These are phyloP conservation scores for Pseudozyma tsukubaensis DNA, from an alignment of 1,284 basidiomycete species.

Conservation along the genomic window DNA sequence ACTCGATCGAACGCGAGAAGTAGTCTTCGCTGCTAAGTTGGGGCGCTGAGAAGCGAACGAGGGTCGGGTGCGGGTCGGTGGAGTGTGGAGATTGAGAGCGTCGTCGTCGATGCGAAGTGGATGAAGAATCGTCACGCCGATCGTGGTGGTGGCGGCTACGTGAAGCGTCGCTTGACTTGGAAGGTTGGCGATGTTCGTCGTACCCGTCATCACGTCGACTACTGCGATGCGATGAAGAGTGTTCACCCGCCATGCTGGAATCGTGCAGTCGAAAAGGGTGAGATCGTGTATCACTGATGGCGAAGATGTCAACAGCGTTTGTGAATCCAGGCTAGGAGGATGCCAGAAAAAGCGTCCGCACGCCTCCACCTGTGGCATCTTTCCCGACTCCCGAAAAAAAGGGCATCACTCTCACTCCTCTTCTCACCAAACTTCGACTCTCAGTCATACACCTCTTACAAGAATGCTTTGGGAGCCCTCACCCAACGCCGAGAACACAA, in stretches of 20 bases:
- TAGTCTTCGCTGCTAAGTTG: slow-evolving; percentile 39
- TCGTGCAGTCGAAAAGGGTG: no score
- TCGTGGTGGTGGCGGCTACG: not conserved
- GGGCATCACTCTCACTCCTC: not conserved
- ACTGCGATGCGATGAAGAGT: not conserved
- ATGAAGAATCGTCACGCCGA: not conserved
- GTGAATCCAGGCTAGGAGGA: not conserved
- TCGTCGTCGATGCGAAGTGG: slow-evolving; percentile 5
- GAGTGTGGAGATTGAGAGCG: slow-evolving; percentile 4
- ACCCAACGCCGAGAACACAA: no score
- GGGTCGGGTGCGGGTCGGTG: slow-evolving; percentile 2
- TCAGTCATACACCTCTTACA: not conserved
- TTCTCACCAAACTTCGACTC: not conserved
- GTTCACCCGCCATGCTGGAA: not conserved
- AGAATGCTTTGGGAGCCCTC: not conserved
- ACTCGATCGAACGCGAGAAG: slow-evolving; percentile 43
- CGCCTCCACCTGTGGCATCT: not conserved
- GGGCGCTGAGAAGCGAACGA: slow-evolving; percentile 8
- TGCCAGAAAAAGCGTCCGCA: not conserved
- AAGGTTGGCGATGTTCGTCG: not conserved
- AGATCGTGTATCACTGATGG: no score
- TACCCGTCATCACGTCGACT: no score
- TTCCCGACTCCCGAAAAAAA: not conserved
- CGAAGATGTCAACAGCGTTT: not conserved
- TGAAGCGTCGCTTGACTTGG: not conserved